Evolutionary conservation across 2,329 filamentous ascomycete genomes (phyloP).

Genomic region (Aspergillus sp.): DNA sequence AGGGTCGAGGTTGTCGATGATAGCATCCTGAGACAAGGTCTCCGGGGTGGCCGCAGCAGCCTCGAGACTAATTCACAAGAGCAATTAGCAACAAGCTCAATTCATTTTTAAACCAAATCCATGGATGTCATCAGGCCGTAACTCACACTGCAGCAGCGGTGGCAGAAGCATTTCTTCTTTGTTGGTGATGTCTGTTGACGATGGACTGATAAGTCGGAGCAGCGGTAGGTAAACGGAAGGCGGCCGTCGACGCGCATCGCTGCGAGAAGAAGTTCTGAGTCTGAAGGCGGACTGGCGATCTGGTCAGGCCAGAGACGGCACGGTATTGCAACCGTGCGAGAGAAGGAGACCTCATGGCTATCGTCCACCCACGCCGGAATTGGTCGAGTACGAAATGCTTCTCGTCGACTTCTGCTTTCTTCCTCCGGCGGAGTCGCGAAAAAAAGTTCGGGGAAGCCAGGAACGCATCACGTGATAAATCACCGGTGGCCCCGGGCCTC

Average conservation of each 20-base stretch:
- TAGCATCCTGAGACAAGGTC: slow-evolving; percentile 56
- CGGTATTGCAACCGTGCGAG: slow-evolving; percentile 36
- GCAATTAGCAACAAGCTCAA: slow-evolving; percentile 4
- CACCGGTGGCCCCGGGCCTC: too few relatives aligned
- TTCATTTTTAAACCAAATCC: neutral
- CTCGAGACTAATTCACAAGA: slow-evolving; percentile 41
- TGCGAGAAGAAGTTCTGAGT: slow-evolving; percentile 31
- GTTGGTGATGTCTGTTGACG: slow-evolving; percentile 37
- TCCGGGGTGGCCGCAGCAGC: slow-evolving; percentile 55
- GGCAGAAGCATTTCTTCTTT: slow-evolving; percentile 39
- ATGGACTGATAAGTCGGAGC: slow-evolving; percentile 30
- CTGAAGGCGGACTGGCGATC: slow-evolving; percentile 27
- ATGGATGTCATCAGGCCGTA: neutral
- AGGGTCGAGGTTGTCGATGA: slow-evolving; percentile 75
- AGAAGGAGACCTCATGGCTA: slow-evolving; percentile 38
- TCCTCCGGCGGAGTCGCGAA: slow-evolving; percentile 17
- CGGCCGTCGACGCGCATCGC: slow-evolving; percentile 36
- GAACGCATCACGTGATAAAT: slow-evolving; percentile 26
- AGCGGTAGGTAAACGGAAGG: slow-evolving; percentile 28
- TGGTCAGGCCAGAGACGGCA: slow-evolving; percentile 32
- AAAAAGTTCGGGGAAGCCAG: slow-evolving; percentile 36
- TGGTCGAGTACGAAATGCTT: slow-evolving; percentile 11
- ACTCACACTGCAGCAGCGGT: slow-evolving; percentile 42
- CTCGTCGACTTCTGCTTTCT: slow-evolving; percentile 16
- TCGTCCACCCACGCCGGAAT: slow-evolving; percentile 21